Evolutionary conservation across 257 asterid species (phyloP), one percentile per base, ranked within the genome.

Genomic region (Capsicum pubescens): DNA sequence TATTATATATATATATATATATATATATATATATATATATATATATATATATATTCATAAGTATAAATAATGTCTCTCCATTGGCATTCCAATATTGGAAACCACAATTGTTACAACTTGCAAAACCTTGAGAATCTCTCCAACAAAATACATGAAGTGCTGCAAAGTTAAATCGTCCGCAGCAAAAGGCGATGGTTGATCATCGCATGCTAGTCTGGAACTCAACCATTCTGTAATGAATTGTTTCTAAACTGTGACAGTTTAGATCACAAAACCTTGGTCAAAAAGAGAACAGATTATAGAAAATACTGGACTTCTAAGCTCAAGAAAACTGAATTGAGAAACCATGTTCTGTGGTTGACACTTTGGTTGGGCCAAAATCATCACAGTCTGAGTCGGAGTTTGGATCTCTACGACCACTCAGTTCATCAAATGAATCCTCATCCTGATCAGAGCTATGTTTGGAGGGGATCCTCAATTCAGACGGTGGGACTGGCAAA

Each of bases 301-400:
- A 9, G 32, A n/a, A 44, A 56, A 55, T 61, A n/a, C 3, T 8
- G 84, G 12, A 59, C 77, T 12, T 9, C 0, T 50, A 46, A 12
- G 57, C 72, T 91, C 90, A 95, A 70, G 93, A 78, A 77, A 95
- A 94, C 81, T 87, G 92, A 67, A 95, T 87, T 1, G 98, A 88
- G 83, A 89, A 95, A 17, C 97, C 98, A 60, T 89, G 88, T 35
- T 92, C 90, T 0, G 94, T 88, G 60, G 84, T 87, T 11, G 91
- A 89, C 14, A 92, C 79, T 1, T 86, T 70, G 5, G 90, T 86
- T 6, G 97, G 78, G 57, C 94, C 98, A 83, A 95, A 91, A 32
- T 92, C 97, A 44, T 92, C 98, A 9, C 84, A 87, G 46, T 97
- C 99, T 0, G 98, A 92, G 72, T 95, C 98, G 1, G 95, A 92